Evolutionary conservation across 208 protist genomes (phyloP), one percentile per base, ranked within the genome.

Genomic region (Leishmania tarentolae): DNA sequence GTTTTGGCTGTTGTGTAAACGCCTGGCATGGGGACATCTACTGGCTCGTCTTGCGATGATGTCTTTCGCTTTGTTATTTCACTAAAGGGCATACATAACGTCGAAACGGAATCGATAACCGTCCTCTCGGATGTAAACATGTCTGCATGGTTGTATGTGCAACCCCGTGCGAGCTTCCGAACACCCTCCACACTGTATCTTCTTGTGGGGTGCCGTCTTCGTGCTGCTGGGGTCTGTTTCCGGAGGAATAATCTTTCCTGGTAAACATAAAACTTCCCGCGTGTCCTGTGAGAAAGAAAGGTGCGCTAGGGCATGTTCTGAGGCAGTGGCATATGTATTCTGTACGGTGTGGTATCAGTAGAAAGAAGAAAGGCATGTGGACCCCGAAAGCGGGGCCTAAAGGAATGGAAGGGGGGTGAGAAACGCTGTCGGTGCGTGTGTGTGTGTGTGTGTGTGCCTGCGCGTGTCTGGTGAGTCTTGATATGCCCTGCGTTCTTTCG

Each of bases 401-500:
- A 53, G 0, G 50, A 53, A 53, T n/a, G 21, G 50, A 53, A 17
- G 50, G 50, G 0, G 50, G 50, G 50, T 53, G 50, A 21, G 50
- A 53, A 53, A 21, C 50, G 13, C 50, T 53, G 50, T 21, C 71
- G n/a, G 47, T 70, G 31, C 37, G 46, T 66, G 31, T 46, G 63
- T n/a, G 50, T 78, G 31, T 52, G 46, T 66, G 31, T 46, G 63
- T n/a, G 50, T 78, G 47, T 70, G 31, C 37, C n/a, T 66, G 31
- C 31, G 63, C 19, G 50, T 78, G 31, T 68, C 31, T 31, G 37
- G 15, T 68, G 31, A 6, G 28, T 68, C 13, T 19, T 68, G 13
- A 68, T 35, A 40, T 40, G 13, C 61, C 3, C 31, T 40, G 61
- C 31, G 61, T 31, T 31, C 31, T 21, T 21, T 68, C 31, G 7